Conservation (phyloP, 2,329 filamentous ascomycete species). For the Epichloe aotearoae region DNA sequence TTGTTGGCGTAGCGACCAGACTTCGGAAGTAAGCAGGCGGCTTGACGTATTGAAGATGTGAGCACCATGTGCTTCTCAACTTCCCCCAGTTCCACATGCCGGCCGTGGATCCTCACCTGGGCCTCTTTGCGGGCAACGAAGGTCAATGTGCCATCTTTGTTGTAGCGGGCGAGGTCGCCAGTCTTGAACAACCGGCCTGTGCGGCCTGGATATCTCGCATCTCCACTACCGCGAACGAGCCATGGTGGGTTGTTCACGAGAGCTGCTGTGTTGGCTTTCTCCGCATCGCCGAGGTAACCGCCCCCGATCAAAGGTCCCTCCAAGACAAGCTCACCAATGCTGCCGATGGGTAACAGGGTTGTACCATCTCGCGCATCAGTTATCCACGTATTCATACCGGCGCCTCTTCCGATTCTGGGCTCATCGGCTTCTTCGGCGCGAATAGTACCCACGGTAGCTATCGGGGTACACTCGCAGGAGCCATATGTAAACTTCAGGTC, state of each 20-base stretch:
- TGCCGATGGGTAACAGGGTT: conserved; percentile 10
- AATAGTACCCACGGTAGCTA: neutral
- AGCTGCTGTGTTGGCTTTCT: conserved; percentile 3
- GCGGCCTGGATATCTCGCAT: neutral
- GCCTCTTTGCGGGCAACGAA: conserved; percentile 38
- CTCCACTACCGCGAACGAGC: conserved; percentile 4
- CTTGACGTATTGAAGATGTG: neutral
- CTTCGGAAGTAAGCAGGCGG: neutral
- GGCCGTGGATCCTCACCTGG: conserved; percentile 44
- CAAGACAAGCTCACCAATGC: conserved; percentile 15
- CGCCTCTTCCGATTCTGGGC: conserved; percentile 4
- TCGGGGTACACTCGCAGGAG: neutral
- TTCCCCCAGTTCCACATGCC: conserved; percentile 31
- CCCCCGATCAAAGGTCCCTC: conserved; percentile 14
- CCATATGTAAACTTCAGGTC: conserved; percentile 1
- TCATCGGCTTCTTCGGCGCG: conserved; percentile 1
- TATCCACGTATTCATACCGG: conserved; percentile 11
- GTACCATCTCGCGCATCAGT: conserved; percentile 8
- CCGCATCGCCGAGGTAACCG: conserved; percentile 12
- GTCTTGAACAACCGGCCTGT: conserved; percentile 11
- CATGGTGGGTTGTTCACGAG: conserved; percentile 7
- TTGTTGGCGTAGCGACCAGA: conserved; percentile 2
- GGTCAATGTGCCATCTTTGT: conserved; percentile 21
- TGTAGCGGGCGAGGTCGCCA: conserved; percentile 14
- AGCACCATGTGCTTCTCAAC: conserved; percentile 9